Base-by-base conservation (phyloP, 805 yeast species). In the Jamesozyma rosinii region DNA sequence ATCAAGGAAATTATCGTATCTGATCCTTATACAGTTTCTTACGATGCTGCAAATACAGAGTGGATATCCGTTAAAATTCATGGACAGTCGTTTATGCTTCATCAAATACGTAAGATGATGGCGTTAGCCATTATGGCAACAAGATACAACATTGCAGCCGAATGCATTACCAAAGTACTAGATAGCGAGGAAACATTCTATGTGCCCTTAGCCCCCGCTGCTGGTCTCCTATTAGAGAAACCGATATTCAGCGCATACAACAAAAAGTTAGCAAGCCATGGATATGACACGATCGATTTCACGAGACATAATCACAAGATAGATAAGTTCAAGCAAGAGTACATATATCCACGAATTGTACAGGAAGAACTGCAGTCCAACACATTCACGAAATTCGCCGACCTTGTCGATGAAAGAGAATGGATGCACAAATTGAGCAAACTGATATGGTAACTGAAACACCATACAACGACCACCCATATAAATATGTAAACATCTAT, bases 1-100 rank as follows among this genome's bases (percentile, higher is more conserved):
- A 86, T 88, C 83, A 81, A 81, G 53, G 61, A 73, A n/a, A 69
- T 87, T 38, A 69, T 72, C 0, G 89, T 85, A 0, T 72, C 83
- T 14, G 87, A 83, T 1, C 95, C 95, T 1, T 82, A 83, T 57
- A 82, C 92, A 5, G 95, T 37, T 4, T n/a, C n/a, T n/a, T 5
- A 18, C 20, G 22, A 19, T 9, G n/a, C 15, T n/a, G 32, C 35
- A 3, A 24, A 11, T 11, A n/a, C 21, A 9, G 42, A 88, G 58
- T 88, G 96, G 95, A 72, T 83, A 1, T 82, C 94, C 2, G 78
- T 88, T 55, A 85, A 85, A 66, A 82, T 88, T 51, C 96, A 88
- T 61, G 97, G 97, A 5, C 96, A 89, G 65, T 83, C 95, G 6
- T 89, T 88, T 63, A 89, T 88, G 95, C 71, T 88, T 46, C 96